phyloP scores from a whole-genome alignment of 23 red algal species.

The Pyropia yezoensis region DNA sequence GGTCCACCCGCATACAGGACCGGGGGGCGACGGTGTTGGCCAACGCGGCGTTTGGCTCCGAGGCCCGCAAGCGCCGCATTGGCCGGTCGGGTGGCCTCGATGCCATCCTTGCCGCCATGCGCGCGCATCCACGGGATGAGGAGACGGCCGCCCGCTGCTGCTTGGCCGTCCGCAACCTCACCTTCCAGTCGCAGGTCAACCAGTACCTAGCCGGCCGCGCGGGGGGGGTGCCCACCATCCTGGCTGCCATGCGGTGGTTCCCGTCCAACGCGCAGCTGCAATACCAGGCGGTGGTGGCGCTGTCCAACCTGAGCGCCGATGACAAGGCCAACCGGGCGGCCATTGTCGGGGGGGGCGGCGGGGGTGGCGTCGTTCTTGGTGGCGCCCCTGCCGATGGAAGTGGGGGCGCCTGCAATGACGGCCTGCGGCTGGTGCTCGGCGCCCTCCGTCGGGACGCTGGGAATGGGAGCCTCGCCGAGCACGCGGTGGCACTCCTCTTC shows the following conservation, averaged over 20 bases:
- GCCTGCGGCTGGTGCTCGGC: slow-evolving; percentile 12
- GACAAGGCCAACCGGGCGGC: slow-evolving; percentile 22
- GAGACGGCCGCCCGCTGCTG: slow-evolving; percentile 2
- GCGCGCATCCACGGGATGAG: slow-evolving; percentile 9
- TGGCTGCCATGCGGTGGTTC: slow-evolving; percentile 17
- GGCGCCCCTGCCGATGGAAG: not conserved
- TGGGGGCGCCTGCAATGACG: no score
- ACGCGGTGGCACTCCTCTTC: slow-evolving; percentile 14
- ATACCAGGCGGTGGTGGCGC: slow-evolving; percentile 22
- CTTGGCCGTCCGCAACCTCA: slow-evolving; percentile 26
- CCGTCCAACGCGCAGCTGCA: slow-evolving; percentile 7
- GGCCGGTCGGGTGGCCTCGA: slow-evolving; percentile 7
- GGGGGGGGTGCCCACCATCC: slow-evolving; percentile 23
- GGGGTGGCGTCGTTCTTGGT: slow-evolving; percentile 3
- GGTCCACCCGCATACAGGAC: slow-evolving; percentile 8
- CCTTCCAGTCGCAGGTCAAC: slow-evolving; percentile 29
- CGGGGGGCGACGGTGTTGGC: slow-evolving; percentile 14
- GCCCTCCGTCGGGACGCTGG: slow-evolving; percentile 27
- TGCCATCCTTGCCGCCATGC: slow-evolving; percentile 21
- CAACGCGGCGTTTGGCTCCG: slow-evolving; percentile 27
- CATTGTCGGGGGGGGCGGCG: slow-evolving; percentile 1
- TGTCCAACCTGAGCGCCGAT: slow-evolving; percentile 24
- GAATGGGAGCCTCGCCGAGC: slow-evolving; percentile 15
- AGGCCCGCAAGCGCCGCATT: slow-evolving; percentile 22
- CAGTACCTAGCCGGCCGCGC: slow-evolving; percentile 23